Conservation (phyloP, 768 basidiomycete genomes). For the Lyophyllum shimeji region DNA sequence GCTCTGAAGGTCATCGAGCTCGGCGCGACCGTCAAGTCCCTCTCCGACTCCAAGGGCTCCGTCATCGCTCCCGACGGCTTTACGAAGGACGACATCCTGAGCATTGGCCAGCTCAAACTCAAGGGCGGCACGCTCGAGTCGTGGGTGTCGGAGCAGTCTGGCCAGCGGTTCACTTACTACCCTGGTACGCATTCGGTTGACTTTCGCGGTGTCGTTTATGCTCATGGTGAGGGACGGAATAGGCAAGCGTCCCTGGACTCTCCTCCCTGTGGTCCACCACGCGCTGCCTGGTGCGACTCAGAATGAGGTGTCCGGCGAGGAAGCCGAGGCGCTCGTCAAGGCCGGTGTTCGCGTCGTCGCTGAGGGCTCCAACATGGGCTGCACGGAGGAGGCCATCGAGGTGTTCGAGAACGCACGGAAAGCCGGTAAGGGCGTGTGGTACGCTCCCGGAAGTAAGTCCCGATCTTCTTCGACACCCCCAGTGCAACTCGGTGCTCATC, state of each 20-base stretch:
- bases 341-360: constrained; percentile 72
- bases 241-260: constrained; percentile 68
- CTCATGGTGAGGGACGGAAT: constrained; percentile 18
- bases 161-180: constrained; percentile 47
- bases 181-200: constrained; percentile 30
- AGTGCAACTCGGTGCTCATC: constrained; percentile 2
- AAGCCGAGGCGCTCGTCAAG: constrained; percentile 67
- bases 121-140: constrained; percentile 48
- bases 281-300: constrained; percentile 73
- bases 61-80: constrained; percentile 60
- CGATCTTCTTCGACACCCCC: background rate
- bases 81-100: constrained; percentile 53
- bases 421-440: constrained; percentile 56
- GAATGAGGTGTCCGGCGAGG: constrained; percentile 67
- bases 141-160: constrained; percentile 26
- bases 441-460: constrained; percentile 69
- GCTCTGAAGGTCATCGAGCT: constrained; percentile 78
- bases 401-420: constrained; percentile 66
- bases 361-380: constrained; percentile 80
- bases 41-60: constrained; percentile 75
- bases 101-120: constrained; percentile 54
- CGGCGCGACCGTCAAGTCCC: constrained; percentile 66
- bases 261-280: constrained; percentile 61
- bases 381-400: constrained; percentile 69
- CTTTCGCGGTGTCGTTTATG: background rate